Evolutionary conservation across 2,329 filamentous ascomycete species (phyloP).

Genomic region (Xylariaceae sp.): DNA sequence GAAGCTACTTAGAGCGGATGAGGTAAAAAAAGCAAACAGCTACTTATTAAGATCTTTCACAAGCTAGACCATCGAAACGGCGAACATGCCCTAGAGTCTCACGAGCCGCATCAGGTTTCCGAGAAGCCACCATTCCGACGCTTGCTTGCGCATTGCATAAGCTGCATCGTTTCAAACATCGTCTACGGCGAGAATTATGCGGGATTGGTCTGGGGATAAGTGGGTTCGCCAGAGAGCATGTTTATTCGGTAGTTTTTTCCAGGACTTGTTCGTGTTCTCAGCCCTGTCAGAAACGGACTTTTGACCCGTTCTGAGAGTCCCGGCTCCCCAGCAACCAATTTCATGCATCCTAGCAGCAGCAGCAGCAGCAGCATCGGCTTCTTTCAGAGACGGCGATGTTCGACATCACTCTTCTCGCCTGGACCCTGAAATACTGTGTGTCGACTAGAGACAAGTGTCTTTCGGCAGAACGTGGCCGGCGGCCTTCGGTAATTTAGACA

Average conservation of each 20-base stretch:
- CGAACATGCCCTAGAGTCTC: neutral
- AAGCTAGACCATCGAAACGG: too few relatives aligned
- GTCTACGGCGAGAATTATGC: conserved; percentile 14
- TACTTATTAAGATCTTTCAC: too few relatives aligned
- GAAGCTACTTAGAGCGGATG: too few relatives aligned
- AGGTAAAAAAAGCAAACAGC: neutral
- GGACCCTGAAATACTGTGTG: conserved; percentile 14
- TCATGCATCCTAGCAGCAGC: conserved; percentile 6
- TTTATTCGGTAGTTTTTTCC: conserved; percentile 12
- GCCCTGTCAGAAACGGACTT: conserved; percentile 29
- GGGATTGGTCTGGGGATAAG: conserved; percentile 19
- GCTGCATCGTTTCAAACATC: conserved; percentile 21
- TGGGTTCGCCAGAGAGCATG: conserved; percentile 13
- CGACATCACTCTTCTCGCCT: neutral
- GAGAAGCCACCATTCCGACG: conserved; percentile 11
- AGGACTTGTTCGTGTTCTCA: conserved; percentile 22
- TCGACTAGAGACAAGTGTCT: conserved; percentile 17
- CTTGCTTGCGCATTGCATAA: conserved; percentile 11
- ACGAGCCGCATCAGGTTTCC: neutral
- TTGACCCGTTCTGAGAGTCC: conserved; percentile 14
- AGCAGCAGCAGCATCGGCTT: neutral
- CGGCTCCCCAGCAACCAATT: conserved; percentile 22
- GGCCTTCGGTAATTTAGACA: conserved; percentile 15
- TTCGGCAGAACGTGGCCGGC: conserved; percentile 23
- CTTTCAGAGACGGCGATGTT: conserved; percentile 2